Base-by-base conservation (phyloP, 1,284 basidiomycete genomes). In the Trichosporon sp. region DNA sequence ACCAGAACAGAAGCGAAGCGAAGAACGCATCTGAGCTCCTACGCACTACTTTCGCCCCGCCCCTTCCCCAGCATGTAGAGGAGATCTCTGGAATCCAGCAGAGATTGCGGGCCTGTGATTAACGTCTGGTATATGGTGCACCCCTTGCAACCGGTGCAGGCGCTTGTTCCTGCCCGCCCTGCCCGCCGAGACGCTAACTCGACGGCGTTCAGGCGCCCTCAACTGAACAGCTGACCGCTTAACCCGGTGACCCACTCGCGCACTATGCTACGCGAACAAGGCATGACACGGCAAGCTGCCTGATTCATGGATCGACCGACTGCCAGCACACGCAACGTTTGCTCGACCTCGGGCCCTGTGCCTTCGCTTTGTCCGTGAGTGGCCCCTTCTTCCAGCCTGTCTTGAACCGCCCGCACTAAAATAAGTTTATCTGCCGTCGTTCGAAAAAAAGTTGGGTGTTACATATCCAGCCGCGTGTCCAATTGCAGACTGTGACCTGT, bases 361-460 rank as follows among this genome's bases (percentile, higher is more conserved):
- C 56, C 56, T 2, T n/a, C 56, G 56, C 56, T 32, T 10, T 61
- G 56, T 14, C 56, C 56, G 31, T 31, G 31, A 26, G 26, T 26
- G 51, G 51, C 8, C 19, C 21, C 51, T 56, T 26, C 51, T 56
- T 4, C 26, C 51, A 11, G 51, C 51, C 51, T 31, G 51, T 2
- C 51, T n/a, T 16, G 51, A 26, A 31, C 51, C 51, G 51, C 51
- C 51, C 51, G 14, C 56, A 61, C 56, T 32, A 61, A 61, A 56
- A 56, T 56, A 56, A 61, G 56, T 35, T 61, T 61, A 61, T 61
- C 26, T 35, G 56, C 56, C 56, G 26, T 35, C 26, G 16, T 61
- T 61, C 56, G 56, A 61, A 61, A 61, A 61, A 61, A 61, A 61
- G 56, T 61, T 35, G 56, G 35, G 56, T 35, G 56, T 61, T 35